Base-by-base conservation (phyloP, 371 early-diverging fungal species). In the Mucor ambiguus region DNA sequence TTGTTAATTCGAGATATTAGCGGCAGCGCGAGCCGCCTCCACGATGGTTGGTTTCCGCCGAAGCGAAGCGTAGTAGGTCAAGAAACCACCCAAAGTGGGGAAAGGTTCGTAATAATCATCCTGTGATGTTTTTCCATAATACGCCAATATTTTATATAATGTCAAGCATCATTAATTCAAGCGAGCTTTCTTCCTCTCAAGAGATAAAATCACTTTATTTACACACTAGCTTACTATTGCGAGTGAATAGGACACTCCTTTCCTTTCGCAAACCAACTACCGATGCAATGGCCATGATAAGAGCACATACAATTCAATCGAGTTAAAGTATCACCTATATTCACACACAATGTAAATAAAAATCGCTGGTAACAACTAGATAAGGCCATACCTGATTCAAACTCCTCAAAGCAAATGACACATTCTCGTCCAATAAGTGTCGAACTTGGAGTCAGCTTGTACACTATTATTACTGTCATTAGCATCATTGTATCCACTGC, bases 381-480 rank as follows among this genome's bases (percentile, higher is more conserved):
- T 32, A 18, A 12, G 38, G 16, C 44, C 10, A 26, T 59, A 88
- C 90, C 89, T 70, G 81, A 69, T 61, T 76, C 83, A 81, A 93
- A 95, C 72, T 96, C 96, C 56, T 95, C 94, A 79, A 96, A 92
- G 80, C 96, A 96, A 58, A 96, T 96, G 1, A 92, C 85, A 68
- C 96, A 96, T 74, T 96, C 96, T 69, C 86, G 87, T 43, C 87
- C 88, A 46, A 92, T 76, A 64, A 88, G 70, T 16, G 87, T 84
- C 2, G 89, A 87, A 37, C 85, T 81, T 43, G 73, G 71, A 5
- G 81, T 80, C 14, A 92, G 67, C 61, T 81, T 84, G 71, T 90
- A 87, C 0, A 87, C 89, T 85, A 58, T 33, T 24, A 41, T 3
- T 10, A 33, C 33, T 33, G 33, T 24, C 20, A 10, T 37, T 30